Evolutionary conservation across 2,329 filamentous ascomycete species (phyloP).

Genomic region (Colletotrichum tabaci): DNA sequence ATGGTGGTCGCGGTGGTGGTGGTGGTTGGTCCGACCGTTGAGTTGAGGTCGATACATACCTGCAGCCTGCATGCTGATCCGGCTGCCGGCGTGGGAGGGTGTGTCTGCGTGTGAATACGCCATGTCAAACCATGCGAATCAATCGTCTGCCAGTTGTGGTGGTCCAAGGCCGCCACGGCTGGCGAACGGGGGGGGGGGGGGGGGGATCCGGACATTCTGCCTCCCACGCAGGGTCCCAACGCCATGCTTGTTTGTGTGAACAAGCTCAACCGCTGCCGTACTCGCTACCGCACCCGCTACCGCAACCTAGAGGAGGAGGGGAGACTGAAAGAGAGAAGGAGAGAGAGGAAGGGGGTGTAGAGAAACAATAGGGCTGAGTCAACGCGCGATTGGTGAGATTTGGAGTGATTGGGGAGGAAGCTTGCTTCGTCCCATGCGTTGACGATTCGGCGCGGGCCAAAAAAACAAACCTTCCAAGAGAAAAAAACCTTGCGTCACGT

Average conservation of each 20-base stretch:
- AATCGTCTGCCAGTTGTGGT: slow-evolving; percentile 14
- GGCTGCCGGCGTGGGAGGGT: background rate
- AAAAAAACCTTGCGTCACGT: background rate
- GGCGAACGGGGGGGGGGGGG: background rate
- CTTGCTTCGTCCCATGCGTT: slow-evolving; percentile 24
- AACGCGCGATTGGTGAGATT: slow-evolving; percentile 24
- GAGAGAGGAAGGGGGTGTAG: background rate
- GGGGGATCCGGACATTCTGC: background rate
- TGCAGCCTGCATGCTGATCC: slow-evolving; percentile 21
- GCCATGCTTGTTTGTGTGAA: background rate
- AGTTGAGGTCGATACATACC: background rate
- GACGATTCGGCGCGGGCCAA: background rate
- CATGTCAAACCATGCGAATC: background rate
- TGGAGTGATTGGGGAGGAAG: background rate
- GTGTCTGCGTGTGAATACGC: background rate
- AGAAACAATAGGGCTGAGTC: slow-evolving; percentile 33
- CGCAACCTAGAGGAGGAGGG: too few species aligned
- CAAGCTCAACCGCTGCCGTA: too few species aligned
- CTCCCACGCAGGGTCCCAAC: background rate
- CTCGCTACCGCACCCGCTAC: too few species aligned
- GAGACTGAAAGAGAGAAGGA: too few species aligned
- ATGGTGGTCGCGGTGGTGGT: background rate
- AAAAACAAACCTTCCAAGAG: background rate
- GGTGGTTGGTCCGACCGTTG: slow-evolving; percentile 2
- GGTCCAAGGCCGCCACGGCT: slow-evolving; percentile 13